A percentile compares a stretch with the other conserved stretches of the same genome.
Conservation (phyloP, 441 rosid species). For the Daphne laureola region DNA sequence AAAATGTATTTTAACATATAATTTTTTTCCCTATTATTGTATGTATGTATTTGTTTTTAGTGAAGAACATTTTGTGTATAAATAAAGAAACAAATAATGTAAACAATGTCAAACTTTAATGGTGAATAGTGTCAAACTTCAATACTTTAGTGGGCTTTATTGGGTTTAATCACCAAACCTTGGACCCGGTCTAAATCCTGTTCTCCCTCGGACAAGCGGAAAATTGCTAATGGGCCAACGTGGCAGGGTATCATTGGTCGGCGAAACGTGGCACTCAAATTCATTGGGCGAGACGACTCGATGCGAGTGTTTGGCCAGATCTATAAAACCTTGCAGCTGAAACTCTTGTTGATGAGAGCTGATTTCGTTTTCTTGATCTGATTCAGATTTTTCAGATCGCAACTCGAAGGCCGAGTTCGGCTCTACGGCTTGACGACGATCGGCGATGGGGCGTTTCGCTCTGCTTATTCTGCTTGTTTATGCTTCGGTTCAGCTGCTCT, state of each 20-base stretch:
- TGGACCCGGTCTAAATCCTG: too few relatives aligned
- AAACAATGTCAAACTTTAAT: too few relatives aligned
- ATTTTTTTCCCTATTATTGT: too few relatives aligned
- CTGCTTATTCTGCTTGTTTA: constrained; percentile 37
- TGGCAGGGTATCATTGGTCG: constrained; percentile 28
- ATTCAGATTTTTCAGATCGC: constrained; percentile 13
- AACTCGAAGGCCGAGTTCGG: not conserved
- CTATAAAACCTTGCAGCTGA: constrained; percentile 11
- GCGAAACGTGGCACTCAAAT: constrained; percentile 30
- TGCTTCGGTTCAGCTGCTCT: constrained; percentile 37
- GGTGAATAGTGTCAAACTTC: too few relatives aligned
- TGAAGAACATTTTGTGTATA: too few relatives aligned
- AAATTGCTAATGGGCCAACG: constrained; percentile 17
- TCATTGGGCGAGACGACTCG: constrained; percentile 50
- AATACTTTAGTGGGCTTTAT: too few relatives aligned
- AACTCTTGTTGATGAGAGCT: not conserved
- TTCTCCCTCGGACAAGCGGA: not conserved
- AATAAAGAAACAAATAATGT: too few relatives aligned
- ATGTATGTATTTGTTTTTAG: too few relatives aligned
- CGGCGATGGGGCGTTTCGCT: constrained; percentile 33
- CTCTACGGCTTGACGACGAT: constrained; percentile 11
- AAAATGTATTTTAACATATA: too few relatives aligned
- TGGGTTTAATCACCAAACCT: too few relatives aligned
- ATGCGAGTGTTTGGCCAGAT: constrained; percentile 17
- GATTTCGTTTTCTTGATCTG: not conserved